Evolutionary conservation across 495 filamentous ascomycete species (phyloP).

Genomic region (Podospora bellae-mahoneyi): DNA sequence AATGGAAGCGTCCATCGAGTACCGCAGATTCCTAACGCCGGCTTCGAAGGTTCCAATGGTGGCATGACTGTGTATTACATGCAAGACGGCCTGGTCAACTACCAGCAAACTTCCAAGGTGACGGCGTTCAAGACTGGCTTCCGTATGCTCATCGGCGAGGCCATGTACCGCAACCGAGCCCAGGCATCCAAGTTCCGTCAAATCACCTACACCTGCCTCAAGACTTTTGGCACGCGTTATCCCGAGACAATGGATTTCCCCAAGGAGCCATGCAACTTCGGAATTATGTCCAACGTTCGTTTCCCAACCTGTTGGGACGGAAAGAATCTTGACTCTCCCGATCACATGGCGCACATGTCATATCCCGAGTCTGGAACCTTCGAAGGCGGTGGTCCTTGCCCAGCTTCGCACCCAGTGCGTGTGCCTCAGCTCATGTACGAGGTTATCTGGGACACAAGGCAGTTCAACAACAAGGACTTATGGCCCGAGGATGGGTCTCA

Average conservation of each 20-base stretch:
- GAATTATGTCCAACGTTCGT: conserved; percentile 43
- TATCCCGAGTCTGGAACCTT: conserved; percentile 37
- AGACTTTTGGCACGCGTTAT: conserved; percentile 30
- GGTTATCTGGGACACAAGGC: conserved; percentile 41
- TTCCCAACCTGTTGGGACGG: conserved; percentile 37
- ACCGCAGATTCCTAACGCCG: conserved; percentile 26
- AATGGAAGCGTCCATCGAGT: conserved; percentile 43
- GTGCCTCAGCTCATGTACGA: conserved; percentile 43
- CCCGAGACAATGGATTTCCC: conserved; percentile 36
- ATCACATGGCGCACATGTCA: conserved; percentile 41
- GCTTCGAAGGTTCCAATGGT: conserved; percentile 23
- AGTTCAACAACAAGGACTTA: conserved; percentile 35
- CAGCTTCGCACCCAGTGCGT: conserved; percentile 33
- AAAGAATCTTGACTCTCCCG: conserved; percentile 33
- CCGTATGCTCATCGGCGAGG: conserved; percentile 72
- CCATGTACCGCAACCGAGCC: conserved; percentile 36
- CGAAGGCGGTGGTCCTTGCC: conserved; percentile 33
- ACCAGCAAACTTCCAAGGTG: conserved; percentile 36
- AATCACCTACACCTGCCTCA: conserved; percentile 42
- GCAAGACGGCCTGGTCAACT: conserved; percentile 20
- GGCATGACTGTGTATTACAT: conserved; percentile 47
- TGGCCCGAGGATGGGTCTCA: conserved; percentile 46
- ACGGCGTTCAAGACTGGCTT: conserved; percentile 55
- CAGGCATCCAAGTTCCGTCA: conserved; percentile 38
- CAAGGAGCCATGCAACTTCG: conserved; percentile 32